These are phyloP conservation scores for Sphaerostilbella broomeana DNA, from an alignment of 2,329 filamentous ascomycete species.

Conservation along the genomic window DNA sequence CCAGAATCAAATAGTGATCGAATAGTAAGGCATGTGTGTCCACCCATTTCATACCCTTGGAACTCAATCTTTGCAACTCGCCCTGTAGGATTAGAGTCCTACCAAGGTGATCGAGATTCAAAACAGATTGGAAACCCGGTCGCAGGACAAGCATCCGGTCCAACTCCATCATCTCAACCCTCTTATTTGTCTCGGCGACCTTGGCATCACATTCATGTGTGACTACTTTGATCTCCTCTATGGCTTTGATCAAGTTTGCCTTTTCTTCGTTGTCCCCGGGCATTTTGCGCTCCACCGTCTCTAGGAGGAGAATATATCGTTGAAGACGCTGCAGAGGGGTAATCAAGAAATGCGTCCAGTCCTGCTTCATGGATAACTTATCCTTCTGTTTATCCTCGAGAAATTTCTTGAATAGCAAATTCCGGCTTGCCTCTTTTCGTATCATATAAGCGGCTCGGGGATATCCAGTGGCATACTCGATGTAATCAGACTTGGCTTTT, in stretches of 20 bases:
- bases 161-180: conserved; percentile 81
- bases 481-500: conserved; percentile 81
- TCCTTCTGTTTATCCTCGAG: conserved; percentile 73
- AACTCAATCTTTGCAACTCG: conserved; percentile 81
- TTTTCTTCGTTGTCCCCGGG: conserved; percentile 83
- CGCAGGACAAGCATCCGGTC: conserved; percentile 76
- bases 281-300: conserved; percentile 80
- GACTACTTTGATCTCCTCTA: conserved; percentile 85
- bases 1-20: conserved; percentile 91
- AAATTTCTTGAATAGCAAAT: conserved; percentile 80
- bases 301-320: conserved; percentile 76
- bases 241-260: conserved; percentile 71
- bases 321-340: conserved; percentile 88
- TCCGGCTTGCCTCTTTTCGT: conserved; percentile 75
- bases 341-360: conserved; percentile 93
- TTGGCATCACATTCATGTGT: conserved; percentile 87
- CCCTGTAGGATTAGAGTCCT: conserved; percentile 84
- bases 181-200: conserved; percentile 86
- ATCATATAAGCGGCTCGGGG: conserved; percentile 78
- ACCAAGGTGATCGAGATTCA: conserved; percentile 91
- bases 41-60: conserved; percentile 84
- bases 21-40: conserved; percentile 92
- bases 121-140: conserved; percentile 78
- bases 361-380: conserved; percentile 72
- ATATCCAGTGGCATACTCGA: conserved; percentile 86